Evolutionary conservation across 306 rosid genomes (phyloP).

Genomic region (Cajanus cajan): DNA sequence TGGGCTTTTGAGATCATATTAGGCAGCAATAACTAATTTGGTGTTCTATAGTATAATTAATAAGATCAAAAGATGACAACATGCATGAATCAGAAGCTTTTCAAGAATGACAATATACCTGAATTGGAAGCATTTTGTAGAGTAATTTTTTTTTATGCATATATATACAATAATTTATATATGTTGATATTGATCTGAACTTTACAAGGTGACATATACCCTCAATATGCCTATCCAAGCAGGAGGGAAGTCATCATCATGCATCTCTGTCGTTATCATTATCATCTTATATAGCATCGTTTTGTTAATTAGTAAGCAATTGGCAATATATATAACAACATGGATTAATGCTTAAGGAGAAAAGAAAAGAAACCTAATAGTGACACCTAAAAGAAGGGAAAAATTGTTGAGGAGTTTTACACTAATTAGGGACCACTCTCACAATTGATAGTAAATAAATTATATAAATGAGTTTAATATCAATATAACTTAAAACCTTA

Average conservation of each 20-base stretch:
- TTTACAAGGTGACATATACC: conserved; percentile 33
- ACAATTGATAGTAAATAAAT: no score
- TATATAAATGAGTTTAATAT: no score
- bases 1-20: not conserved
- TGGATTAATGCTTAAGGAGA: not conserved
- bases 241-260: conserved; percentile 35
- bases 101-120: not conserved
- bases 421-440: no score
- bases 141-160: conserved; percentile 19
- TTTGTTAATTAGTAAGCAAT: conserved; percentile 4
- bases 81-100: not conserved
- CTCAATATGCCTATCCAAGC: conserved; percentile 26
- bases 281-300: conserved; percentile 5
- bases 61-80: not conserved
- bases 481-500: no score
- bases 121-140: conserved; percentile 17
- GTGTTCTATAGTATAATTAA: conserved; percentile 17
- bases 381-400: not conserved
- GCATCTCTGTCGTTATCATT: conserved; percentile 27
- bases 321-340: conserved; percentile 14
- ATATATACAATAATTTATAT: not conserved
- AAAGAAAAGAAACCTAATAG: not conserved
- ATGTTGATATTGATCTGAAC: not conserved
- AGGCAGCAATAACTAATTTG: conserved; percentile 14
- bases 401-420: no score